A percentile compares a stretch with the other conserved stretches of the same genome.
These are phyloP conservation scores for Starmerella cellae DNA, from an alignment of 805 yeast genomes.

Conservation along the genomic window DNA sequence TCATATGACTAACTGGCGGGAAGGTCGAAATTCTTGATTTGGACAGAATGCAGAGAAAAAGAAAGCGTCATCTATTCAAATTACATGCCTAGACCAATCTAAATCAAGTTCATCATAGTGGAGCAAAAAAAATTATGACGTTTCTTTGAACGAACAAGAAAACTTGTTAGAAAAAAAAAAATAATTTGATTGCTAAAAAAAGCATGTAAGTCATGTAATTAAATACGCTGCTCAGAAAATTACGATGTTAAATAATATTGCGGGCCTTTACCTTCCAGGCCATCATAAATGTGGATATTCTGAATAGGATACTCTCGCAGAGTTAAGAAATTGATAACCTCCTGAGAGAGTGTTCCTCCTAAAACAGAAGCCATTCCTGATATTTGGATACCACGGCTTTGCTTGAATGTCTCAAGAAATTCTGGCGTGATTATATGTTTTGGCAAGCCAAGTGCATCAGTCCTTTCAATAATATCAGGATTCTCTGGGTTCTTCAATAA, in stretches of 20 bases:
- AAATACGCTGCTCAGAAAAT: no score
- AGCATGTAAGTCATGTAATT: no score
- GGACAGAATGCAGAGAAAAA: no score
- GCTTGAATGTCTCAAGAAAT: slow-evolving; percentile 25
- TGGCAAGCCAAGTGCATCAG: slow-evolving; percentile 35
- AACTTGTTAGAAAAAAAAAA: no score
- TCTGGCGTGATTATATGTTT: slow-evolving; percentile 33
- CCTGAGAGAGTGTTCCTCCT: slow-evolving; percentile 87
- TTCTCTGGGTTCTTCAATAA: slow-evolving; percentile 33
- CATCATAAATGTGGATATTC: slow-evolving; percentile 68
- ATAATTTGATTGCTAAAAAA: no score
- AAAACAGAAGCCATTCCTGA: slow-evolving; percentile 75
- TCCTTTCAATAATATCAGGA: slow-evolving; percentile 20
- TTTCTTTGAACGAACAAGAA: no score
- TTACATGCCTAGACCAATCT: no score
- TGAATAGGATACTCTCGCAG: slow-evolving; percentile 68
- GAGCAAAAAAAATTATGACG: no score
- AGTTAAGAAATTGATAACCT: slow-evolving; percentile 69
- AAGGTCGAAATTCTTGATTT: no score
- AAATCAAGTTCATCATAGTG: no score
- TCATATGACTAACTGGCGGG: no score
- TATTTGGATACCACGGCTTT: slow-evolving; percentile 40
- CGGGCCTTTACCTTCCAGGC: slow-evolving; percentile 59
- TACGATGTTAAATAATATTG: slow-evolving; percentile 33
- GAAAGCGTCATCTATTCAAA: no score